Evolutionary conservation across 1,139 yeast species (phyloP), one percentile per base, ranked within the genome.

Genomic region (Hyphopichia pseudoburtonii): DNA sequence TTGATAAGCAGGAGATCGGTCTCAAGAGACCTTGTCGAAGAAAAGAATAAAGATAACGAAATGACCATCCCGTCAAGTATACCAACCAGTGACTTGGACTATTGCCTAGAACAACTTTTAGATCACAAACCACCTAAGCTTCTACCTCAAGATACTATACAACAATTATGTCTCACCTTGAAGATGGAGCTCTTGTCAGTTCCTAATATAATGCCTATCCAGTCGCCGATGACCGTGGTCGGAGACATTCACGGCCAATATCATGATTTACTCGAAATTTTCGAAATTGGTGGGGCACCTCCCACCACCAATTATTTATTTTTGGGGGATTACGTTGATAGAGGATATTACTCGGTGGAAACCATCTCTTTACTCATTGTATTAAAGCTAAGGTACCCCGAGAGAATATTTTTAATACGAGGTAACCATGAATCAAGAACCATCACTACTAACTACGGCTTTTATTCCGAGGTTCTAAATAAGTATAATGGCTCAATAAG

Each of bases 241-340:
- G 99, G 99, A 3, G 99, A 92, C 57, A 92, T 94, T 35, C 99
- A 92, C 53, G 98, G 98, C 3, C 99, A 92, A 60, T 92, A 86
- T 56, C 95, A 90, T 57, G 99, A 92, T 59, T 66, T 92, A 39
- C 63, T 92, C 29, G 98, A 92, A 59, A 88, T 92, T 29, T 94
- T 92, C 63, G 78, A 81, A 44, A 90, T 92, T 27, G 97, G 97
- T 0, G 98, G 98, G 0, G 76, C 79, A 38, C 87, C 96, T 5
- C 98, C 98, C 0, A 84, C 84, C 51, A 92, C 98, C 4, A 92
- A 92, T 60, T 92, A 92, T 59, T 63, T 92, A 29, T 92, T 92
- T 56, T 61, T 92, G 18, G 98, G 98, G 1, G 98, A 92, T 59
- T 92, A 90, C 52, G 97, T 89, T 28, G 97, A 88, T 59, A 56